Conservation (phyloP, 805 yeast genomes). For the Ogataea angusta region DNA sequence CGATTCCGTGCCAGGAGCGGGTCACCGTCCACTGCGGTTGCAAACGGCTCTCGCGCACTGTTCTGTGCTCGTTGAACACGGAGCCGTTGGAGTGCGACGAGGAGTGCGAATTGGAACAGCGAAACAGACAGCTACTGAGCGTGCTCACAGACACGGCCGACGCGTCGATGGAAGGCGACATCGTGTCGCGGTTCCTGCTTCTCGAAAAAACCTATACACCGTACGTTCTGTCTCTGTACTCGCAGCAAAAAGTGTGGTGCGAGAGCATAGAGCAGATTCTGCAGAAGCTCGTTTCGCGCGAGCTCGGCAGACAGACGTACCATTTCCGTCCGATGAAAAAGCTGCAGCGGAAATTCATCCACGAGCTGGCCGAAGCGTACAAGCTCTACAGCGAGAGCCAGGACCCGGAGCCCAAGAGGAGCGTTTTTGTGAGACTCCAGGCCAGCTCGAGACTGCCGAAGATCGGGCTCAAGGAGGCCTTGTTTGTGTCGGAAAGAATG, state of each 20-base stretch:
- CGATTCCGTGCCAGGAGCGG: slow-evolving; percentile 46
- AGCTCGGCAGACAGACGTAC: slow-evolving; percentile 36
- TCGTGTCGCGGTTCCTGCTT: slow-evolving; percentile 21
- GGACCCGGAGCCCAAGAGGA: slow-evolving; percentile 76
- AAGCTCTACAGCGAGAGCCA: slow-evolving; percentile 67
- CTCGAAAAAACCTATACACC: slow-evolving; percentile 43
- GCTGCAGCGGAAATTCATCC: slow-evolving; percentile 69
- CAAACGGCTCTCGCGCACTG: slow-evolving; percentile 47
- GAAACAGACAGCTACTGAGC: slow-evolving; percentile 59
- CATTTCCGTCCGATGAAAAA: slow-evolving; percentile 73
- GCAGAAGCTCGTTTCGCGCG: slow-evolving; percentile 43
- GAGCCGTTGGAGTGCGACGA: slow-evolving; percentile 62
- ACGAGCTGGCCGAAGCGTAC: slow-evolving; percentile 59
- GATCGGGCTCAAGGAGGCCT: slow-evolving; percentile 44
- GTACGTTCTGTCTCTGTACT: slow-evolving; percentile 43
- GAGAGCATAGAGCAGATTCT: slow-evolving; percentile 54
- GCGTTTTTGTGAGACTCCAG: slow-evolving; percentile 55
- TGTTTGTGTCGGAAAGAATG: slow-evolving; percentile 33
- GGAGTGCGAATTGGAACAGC: slow-evolving; percentile 56
- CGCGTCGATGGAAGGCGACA: slow-evolving; percentile 14
- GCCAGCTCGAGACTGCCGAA: slow-evolving; percentile 38
- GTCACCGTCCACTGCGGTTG: slow-evolving; percentile 61
- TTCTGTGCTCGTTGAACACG: slow-evolving; percentile 46
- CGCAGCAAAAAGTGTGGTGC: slow-evolving; percentile 68
- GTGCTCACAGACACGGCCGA: slow-evolving; percentile 44